Conservation (phyloP, 805 yeast genomes). For the Kuraishia molischiana region DNA sequence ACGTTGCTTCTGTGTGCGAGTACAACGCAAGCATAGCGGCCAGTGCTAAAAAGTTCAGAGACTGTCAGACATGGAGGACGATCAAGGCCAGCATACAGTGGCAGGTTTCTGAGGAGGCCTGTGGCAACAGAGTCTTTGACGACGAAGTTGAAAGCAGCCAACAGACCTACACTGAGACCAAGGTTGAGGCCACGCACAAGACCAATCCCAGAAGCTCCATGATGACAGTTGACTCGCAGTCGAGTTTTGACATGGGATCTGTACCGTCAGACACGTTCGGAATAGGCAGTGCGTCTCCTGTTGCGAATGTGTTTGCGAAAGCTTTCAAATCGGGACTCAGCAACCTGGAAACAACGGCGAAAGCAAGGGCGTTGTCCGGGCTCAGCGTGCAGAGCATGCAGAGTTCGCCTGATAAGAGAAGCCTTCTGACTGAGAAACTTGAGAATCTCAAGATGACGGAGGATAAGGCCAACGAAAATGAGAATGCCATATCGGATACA, state of each 20-base stretch:
- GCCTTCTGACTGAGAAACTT: constrained; percentile 3
- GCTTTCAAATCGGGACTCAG: neutral
- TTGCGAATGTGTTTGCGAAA: neutral
- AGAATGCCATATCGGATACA: constrained; percentile 7
- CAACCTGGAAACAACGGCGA: constrained; percentile 4
- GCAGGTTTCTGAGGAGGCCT: constrained; percentile 9
- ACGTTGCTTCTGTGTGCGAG: constrained; percentile 43
- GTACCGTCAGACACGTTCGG: constrained; percentile 1
- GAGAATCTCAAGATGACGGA: constrained; percentile 2
- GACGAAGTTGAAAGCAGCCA: neutral
- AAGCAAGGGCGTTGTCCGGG: constrained; percentile 12
- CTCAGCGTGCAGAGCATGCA: constrained; percentile 11
- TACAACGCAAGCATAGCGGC: constrained; percentile 49
- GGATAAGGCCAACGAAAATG: neutral
- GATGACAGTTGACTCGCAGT: constrained; percentile 11
- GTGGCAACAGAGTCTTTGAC: neutral
- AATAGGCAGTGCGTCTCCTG: neutral
- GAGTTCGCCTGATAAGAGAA: constrained; percentile 8
- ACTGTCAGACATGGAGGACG: constrained; percentile 55
- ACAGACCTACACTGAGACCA: neutral
- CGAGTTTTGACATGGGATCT: constrained; percentile 11
- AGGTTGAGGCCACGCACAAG: constrained; percentile 1
- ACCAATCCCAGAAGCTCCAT: constrained; percentile 7
- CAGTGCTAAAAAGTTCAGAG: constrained; percentile 38
- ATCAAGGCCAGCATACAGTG: constrained; percentile 37